Evolutionary conservation across 805 yeast species (phyloP).

Genomic region (Lipomyces orientalis): DNA sequence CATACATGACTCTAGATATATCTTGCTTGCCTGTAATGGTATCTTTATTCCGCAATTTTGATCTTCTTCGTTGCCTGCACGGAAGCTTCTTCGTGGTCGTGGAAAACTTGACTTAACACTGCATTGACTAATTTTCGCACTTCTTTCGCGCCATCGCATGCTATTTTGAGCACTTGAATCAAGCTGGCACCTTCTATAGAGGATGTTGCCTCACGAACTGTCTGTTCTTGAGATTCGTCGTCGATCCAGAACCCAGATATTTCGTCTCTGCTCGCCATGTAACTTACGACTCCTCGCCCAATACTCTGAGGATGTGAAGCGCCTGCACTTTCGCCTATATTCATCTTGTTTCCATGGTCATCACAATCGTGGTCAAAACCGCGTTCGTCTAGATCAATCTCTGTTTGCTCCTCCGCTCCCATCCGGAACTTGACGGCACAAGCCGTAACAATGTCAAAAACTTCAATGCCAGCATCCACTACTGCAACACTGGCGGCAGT

Average conservation of each 20-base stretch:
- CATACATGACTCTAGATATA: no score
- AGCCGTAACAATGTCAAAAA: conserved; percentile 72
- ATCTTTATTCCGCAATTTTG: neutral
- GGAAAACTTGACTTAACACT: conserved; percentile 46
- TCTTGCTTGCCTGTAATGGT: neutral
- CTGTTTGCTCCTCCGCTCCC: neutral
- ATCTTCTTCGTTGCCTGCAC: neutral
- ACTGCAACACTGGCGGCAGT: conserved; percentile 74
- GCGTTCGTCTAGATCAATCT: conserved; percentile 24
- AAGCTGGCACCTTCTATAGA: conserved; percentile 48
- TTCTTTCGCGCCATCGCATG: conserved; percentile 39
- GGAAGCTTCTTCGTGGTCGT: neutral
- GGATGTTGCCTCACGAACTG: conserved; percentile 49
- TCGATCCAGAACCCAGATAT: conserved; percentile 61
- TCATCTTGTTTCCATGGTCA: neutral
- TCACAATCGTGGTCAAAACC: conserved; percentile 4
- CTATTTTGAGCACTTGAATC: conserved; percentile 13
- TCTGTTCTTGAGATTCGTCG: conserved; percentile 47
- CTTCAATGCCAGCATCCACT: conserved; percentile 82
- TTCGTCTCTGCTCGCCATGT: conserved; percentile 58
- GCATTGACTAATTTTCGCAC: conserved; percentile 55
- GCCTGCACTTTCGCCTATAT: neutral
- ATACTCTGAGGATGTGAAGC: neutral
- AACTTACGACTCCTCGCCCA: conserved; percentile 49
- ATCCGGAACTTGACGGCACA: conserved; percentile 31